These are phyloP conservation scores for Aspergillus sp. DNA, from an alignment of 2,329 filamentous ascomycete species.

Conservation along the genomic window DNA sequence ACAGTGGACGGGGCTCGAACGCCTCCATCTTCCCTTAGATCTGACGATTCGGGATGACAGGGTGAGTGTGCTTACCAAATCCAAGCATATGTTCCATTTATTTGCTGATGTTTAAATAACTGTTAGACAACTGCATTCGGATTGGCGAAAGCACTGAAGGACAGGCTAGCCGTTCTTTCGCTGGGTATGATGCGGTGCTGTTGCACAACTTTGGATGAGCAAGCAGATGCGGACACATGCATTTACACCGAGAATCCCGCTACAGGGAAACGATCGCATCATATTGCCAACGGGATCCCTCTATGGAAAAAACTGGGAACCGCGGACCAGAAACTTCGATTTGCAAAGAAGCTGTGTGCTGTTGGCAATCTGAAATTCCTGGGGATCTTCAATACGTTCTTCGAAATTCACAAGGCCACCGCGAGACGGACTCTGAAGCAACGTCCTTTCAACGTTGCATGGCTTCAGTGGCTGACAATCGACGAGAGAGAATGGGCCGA, in stretches of 20 bases:
- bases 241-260: background rate
- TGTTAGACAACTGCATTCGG: background rate
- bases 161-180: background rate
- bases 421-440: background rate
- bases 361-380: background rate
- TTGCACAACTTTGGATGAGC: too few species aligned
- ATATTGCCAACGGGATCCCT: background rate
- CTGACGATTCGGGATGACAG: background rate
- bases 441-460: background rate
- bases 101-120: background rate
- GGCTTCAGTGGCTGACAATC: slow-evolving; percentile 2
- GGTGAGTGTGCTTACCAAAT: background rate
- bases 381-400: background rate
- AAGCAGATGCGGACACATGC: too few species aligned
- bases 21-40: background rate
- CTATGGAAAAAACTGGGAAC: background rate
- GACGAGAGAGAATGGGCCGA: slow-evolving; percentile 1
- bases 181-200: too few species aligned
- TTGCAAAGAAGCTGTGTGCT: background rate
- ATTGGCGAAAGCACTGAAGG: background rate
- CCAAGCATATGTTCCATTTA: background rate
- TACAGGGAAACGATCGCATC: background rate
- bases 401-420: background rate
- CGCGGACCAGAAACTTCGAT: background rate
- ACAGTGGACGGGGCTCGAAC: background rate